Conservation (phyloP, 495 filamentous ascomycete species). For the Penicillium chermesinum region DNA sequence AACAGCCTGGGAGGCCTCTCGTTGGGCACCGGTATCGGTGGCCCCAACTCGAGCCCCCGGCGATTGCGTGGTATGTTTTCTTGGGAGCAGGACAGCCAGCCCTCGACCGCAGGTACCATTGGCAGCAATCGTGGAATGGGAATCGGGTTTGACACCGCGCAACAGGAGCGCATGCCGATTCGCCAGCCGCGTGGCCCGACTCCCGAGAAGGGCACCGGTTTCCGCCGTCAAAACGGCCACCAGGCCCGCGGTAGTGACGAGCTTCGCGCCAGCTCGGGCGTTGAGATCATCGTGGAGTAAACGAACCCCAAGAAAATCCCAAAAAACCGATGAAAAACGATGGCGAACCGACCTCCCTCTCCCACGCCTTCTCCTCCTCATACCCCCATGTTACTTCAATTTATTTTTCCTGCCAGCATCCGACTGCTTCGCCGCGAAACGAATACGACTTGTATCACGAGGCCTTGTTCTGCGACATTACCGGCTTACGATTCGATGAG, state of each 20-base stretch:
- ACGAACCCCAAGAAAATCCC: constrained; percentile 8
- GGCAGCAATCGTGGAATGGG: constrained; percentile 78
- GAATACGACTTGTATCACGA: constrained; percentile 48
- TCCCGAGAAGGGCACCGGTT: constrained; percentile 71
- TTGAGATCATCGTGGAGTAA: constrained; percentile 55
- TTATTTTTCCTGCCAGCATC: constrained; percentile 28
- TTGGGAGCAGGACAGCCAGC: constrained; percentile 57
- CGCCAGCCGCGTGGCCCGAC: constrained; percentile 78
- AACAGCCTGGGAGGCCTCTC: constrained; percentile 63
- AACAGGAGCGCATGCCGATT: constrained; percentile 65
- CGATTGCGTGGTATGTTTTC: constrained; percentile 61
- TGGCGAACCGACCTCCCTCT: constrained; percentile 8
- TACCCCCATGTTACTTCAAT: constrained; percentile 9
- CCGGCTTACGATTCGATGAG: constrained; percentile 53
- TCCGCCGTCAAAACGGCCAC: constrained; percentile 76
- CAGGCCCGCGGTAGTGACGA: constrained; percentile 77
- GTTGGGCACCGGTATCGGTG: constrained; percentile 57
- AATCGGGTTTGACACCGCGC: constrained; percentile 57
- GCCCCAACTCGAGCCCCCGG: constrained; percentile 52
- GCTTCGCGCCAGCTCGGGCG: constrained; percentile 52
- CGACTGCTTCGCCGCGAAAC: constrained; percentile 45
- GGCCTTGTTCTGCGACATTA: constrained; percentile 41
- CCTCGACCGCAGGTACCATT: constrained; percentile 63
- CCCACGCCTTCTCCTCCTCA: background rate
- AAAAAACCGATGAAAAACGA: constrained; percentile 15